A percentile compares a stretch with the other conserved stretches of the same genome.
Evolutionary conservation across 2,329 filamentous ascomycete species (phyloP).

Genomic region (Aspergillus niger): DNA sequence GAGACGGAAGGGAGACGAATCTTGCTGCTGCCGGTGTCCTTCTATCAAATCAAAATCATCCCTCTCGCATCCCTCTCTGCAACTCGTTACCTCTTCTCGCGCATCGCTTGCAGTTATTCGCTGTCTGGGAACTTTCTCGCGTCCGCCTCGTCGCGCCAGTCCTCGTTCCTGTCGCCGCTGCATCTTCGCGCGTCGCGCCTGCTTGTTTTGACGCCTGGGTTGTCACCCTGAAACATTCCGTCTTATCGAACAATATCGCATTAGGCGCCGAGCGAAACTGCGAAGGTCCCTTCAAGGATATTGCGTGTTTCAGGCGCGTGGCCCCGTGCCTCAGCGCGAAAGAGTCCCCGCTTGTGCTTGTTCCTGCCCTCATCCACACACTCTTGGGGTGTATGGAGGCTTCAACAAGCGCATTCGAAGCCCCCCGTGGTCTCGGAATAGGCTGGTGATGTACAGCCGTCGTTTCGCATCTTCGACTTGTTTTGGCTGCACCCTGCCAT

Average conservation of each 20-base stretch:
- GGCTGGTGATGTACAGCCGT: constrained; percentile 31
- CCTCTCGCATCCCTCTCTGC: constrained; percentile 12
- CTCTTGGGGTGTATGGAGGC: constrained; percentile 19
- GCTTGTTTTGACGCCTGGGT: constrained; percentile 27
- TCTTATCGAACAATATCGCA: constrained; percentile 22
- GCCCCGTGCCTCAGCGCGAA: constrained; percentile 15
- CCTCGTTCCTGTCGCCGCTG: constrained; percentile 23
- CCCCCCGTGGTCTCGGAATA: constrained; percentile 24
- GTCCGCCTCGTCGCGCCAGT: constrained; percentile 22
- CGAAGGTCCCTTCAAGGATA: constrained; percentile 9
- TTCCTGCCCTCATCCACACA: background rate
- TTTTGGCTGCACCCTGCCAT: constrained; percentile 22
- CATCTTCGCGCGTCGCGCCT: constrained; percentile 28
- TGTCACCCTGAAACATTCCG: constrained; percentile 37
- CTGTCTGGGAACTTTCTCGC: constrained; percentile 19
- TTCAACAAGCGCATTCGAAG: constrained; percentile 17
- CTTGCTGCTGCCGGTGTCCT: constrained; percentile 21
- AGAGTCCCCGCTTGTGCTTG: constrained; percentile 12
- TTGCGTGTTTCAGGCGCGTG: constrained; percentile 21
- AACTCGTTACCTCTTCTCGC: constrained; percentile 15
- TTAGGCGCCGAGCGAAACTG: constrained; percentile 12
- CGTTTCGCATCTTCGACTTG: constrained; percentile 19
- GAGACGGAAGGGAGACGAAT: constrained; percentile 28
- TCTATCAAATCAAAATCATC: constrained; percentile 15
- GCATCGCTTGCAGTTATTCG: constrained; percentile 17